These are phyloP conservation scores for Fusarium subtropicale DNA, from an alignment of 2,329 filamentous ascomycete genomes.

Conservation along the genomic window DNA sequence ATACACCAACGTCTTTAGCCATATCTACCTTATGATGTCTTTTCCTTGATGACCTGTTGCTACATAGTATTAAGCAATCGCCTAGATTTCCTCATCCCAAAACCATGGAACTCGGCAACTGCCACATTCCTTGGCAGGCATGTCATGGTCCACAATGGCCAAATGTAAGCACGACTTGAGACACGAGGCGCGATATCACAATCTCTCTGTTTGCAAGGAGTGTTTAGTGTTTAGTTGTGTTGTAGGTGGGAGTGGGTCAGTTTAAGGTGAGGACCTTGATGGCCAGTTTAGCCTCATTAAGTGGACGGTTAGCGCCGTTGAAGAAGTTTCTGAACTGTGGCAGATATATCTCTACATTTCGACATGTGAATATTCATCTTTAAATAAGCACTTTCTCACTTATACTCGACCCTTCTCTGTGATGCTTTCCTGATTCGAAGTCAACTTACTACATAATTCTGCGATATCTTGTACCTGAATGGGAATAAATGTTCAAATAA, in stretches of 20 bases:
- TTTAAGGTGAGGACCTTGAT: conserved; percentile 49
- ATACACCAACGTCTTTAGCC: not conserved
- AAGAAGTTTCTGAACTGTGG: conserved; percentile 27
- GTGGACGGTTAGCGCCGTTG: conserved; percentile 7
- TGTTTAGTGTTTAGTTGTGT: conserved; percentile 1
- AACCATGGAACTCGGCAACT: conserved; percentile 35
- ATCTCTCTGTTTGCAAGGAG: not conserved
- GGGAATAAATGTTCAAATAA: conserved; percentile 4
- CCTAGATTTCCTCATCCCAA: conserved; percentile 9
- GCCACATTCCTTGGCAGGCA: conserved; percentile 33
- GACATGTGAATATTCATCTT: not conserved
- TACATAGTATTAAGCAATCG: not conserved
- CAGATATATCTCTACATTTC: not conserved
- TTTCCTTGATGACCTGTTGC: not conserved
- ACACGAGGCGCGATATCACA: not conserved
- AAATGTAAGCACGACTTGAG: conserved; percentile 1
- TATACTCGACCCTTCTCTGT: accelerated
- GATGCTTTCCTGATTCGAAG: not conserved
- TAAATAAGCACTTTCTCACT: accelerated
- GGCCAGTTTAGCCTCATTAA: conserved; percentile 34
- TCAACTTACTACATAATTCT: accelerated
- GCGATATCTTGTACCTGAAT: not conserved
- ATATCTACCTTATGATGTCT: not conserved
- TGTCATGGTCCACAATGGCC: conserved; percentile 15
- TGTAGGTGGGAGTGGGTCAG: conserved; percentile 42